Evolutionary conservation across 2,329 filamentous ascomycete species (phyloP).

Genomic region (Amesomyces nigricolor): DNA sequence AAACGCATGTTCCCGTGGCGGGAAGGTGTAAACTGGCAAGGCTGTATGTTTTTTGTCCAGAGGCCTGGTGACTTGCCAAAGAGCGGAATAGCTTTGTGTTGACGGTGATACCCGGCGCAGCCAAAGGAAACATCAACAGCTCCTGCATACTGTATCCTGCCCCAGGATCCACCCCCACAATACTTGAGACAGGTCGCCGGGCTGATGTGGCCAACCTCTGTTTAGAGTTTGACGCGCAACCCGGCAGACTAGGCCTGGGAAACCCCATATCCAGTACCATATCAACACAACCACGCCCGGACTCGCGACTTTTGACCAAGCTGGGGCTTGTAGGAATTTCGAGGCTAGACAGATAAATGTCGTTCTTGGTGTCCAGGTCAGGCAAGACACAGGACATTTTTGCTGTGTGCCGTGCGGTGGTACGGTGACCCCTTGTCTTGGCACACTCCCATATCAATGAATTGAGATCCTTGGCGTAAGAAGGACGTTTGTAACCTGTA

Average conservation of each 20-base stretch:
- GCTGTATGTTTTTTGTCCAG: not conserved
- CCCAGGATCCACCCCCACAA: constrained; percentile 6
- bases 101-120: not conserved
- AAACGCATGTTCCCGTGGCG: not conserved
- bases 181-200: constrained; percentile 1
- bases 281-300: no score
- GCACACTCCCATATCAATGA: not conserved
- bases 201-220: not conserved
- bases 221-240: not conserved
- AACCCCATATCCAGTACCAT: not conserved
- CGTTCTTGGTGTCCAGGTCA: no score
- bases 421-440: not conserved
- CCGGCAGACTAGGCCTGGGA: not conserved
- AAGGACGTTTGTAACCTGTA: not conserved
- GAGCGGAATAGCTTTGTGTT: not conserved
- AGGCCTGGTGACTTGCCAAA: not conserved
- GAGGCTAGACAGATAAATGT: no score
- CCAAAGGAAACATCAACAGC: not conserved
- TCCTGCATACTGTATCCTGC: not conserved
- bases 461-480: not conserved
- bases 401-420: no score
- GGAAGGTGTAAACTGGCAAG: no score
- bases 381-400: no score
- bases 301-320: no score
- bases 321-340: no score